phyloP scores from a whole-genome alignment of 768 basidiomycete genomes.

The Tylopilus plumbeoviolaceoides region DNA sequence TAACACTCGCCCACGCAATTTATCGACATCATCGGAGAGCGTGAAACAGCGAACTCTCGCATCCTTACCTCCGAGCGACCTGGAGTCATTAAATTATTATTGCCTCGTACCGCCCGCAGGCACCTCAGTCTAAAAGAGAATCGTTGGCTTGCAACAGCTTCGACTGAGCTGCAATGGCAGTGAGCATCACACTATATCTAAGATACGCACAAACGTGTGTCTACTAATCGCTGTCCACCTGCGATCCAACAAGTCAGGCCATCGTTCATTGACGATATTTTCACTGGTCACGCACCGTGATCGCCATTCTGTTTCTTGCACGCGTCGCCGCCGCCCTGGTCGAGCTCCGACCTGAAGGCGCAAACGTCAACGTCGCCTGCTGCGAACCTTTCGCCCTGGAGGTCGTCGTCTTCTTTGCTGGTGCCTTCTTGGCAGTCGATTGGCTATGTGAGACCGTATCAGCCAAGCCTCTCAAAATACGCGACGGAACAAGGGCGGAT shows the following conservation, averaged over 20 bases:
- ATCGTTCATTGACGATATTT: background rate
- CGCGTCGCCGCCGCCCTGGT: conserved; percentile 67
- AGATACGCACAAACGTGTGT: background rate
- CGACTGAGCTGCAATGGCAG: background rate
- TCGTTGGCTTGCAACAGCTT: background rate
- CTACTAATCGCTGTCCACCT: conserved; percentile 31
- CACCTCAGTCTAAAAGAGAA: background rate
- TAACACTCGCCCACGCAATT: too few species aligned
- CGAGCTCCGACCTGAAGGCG: conserved; percentile 51
- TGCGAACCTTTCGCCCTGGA: conserved; percentile 31
- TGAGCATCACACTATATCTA: background rate
- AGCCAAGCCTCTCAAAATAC: conserved; percentile 3
- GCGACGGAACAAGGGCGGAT: conserved; percentile 5
- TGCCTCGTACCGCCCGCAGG: background rate
- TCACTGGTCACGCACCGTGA: conserved; percentile 30
- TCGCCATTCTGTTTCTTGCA: conserved; percentile 60
- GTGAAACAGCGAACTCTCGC: too few species aligned
- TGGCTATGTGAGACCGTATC: conserved; percentile 25
- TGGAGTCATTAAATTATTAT: background rate
- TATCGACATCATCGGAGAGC: too few species aligned
- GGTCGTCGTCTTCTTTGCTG: conserved; percentile 44
- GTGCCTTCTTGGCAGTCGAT: conserved; percentile 46
- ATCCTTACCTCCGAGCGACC: too few species aligned
- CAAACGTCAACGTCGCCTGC: conserved; percentile 55
- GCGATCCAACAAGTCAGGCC: background rate